A percentile compares a stretch with the other conserved stretches of the same genome.
These are phyloP conservation scores for Rhizopogon vinicolor DNA, from an alignment of 768 basidiomycete species.

Conservation along the genomic window DNA sequence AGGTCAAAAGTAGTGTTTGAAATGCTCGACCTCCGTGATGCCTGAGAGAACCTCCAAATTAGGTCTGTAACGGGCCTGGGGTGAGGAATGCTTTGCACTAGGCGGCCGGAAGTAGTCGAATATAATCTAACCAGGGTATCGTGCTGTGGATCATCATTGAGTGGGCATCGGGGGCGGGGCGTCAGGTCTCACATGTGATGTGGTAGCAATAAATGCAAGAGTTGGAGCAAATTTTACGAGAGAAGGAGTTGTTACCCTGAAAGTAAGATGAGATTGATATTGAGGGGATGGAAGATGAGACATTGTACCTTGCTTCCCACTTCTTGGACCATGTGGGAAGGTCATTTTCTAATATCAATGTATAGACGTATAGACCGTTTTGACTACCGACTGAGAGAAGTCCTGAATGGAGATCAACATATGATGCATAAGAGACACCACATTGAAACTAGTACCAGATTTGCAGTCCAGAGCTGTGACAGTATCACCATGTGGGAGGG, in stretches of 20 bases:
- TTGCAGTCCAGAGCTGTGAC: constrained; percentile 68
- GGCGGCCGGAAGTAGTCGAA: constrained; percentile 66
- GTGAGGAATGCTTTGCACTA: constrained; percentile 66
- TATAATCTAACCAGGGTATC: constrained; percentile 60
- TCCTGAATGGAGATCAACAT: constrained; percentile 43
- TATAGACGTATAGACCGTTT: constrained; percentile 64
- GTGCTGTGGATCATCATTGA: constrained; percentile 32
- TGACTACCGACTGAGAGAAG: constrained; percentile 67
- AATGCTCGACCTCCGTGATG: constrained; percentile 49
- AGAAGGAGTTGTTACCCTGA: constrained; percentile 46
- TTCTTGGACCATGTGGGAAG: constrained; percentile 80
- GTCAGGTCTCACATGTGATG: constrained; percentile 44
- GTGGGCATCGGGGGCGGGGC: constrained; percentile 1
- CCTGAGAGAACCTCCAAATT: constrained; percentile 68
- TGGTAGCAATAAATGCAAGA: constrained; percentile 66
- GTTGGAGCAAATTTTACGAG: constrained; percentile 70
- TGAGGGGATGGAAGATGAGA: neutral
- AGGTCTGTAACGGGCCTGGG: constrained; percentile 69
- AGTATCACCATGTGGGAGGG: constrained; percentile 48
- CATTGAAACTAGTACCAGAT: constrained; percentile 48
- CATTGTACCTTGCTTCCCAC: constrained; percentile 60
- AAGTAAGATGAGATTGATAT: constrained; percentile 8
- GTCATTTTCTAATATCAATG: constrained; percentile 75
- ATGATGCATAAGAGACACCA: neutral
- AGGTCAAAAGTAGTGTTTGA: constrained; percentile 19